Evolutionary conservation across 2,329 filamentous ascomycete species (phyloP).

Genomic region (Penicillium sp.): DNA sequence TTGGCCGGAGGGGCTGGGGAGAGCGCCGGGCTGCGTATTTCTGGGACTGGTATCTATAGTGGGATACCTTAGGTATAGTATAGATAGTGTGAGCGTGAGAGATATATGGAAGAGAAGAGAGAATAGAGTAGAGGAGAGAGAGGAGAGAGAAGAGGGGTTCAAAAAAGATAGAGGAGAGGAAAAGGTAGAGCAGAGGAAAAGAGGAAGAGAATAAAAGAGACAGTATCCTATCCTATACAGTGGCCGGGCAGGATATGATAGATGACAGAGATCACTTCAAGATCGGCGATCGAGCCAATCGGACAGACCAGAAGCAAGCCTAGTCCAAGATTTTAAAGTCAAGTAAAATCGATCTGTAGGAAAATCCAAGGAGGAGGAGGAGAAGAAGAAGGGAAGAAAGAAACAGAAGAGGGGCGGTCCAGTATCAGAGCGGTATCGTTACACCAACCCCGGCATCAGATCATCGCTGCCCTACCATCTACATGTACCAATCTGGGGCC

Average conservation of each 20-base stretch:
- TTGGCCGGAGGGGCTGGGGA: slow-evolving; percentile 38
- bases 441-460: slow-evolving; percentile 9
- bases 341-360: slow-evolving; percentile 27
- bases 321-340: neutral
- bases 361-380: slow-evolving; percentile 3
- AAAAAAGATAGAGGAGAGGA: too few relatives aligned
- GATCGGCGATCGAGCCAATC: slow-evolving; percentile 19
- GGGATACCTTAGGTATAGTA: too few relatives aligned
- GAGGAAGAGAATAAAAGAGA: neutral
- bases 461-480: slow-evolving; percentile 1
- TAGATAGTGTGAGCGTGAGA: neutral
- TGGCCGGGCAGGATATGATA: neutral
- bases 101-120: slow-evolving; percentile 6
- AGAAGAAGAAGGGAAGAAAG: neutral
- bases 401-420: slow-evolving; percentile 20
- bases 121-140: neutral
- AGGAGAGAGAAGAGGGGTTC: too few relatives aligned
- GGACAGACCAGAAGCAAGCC: neutral
- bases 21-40: slow-evolving; percentile 35
- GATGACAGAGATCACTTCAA: neutral
- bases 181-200: neutral
- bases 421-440: slow-evolving; percentile 9
- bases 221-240: neutral
- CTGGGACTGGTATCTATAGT: slow-evolving; percentile 24
- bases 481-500: neutral